phyloP scores from a whole-genome alignment of 2,329 filamentous ascomycete genomes.

The Fusarium sp. region DNA sequence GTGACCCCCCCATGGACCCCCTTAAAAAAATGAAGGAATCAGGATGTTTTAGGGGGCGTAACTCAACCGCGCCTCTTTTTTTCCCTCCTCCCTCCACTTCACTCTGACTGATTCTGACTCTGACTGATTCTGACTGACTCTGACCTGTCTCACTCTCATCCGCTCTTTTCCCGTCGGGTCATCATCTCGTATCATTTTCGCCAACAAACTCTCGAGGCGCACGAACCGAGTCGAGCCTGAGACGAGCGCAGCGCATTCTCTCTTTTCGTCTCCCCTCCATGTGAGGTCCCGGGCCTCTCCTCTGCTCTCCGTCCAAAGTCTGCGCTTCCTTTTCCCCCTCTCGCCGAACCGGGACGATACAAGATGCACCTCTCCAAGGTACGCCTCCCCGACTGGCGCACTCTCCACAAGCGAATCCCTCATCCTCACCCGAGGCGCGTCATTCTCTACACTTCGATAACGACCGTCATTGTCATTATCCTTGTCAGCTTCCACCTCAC shows the following conservation, averaged over 20 bases:
- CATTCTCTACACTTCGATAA: slow-evolving; percentile 20
- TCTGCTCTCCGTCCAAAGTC: neutral
- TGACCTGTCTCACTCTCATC: neutral
- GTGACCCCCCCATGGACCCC: neutral
- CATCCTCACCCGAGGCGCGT: slow-evolving; percentile 35
- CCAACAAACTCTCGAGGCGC: neutral
- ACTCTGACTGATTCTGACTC: too few relatives aligned
- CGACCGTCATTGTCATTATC: slow-evolving; percentile 24
- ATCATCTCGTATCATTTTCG: neutral
- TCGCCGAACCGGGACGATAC: neutral
- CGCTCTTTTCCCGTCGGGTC: neutral
- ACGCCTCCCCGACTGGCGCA: slow-evolving; percentile 19
- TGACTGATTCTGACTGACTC: too few relatives aligned
- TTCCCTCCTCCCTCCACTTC: neutral
- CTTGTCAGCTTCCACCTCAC: slow-evolving; percentile 18
- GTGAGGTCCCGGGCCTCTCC: slow-evolving; percentile 21
- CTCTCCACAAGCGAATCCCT: slow-evolving; percentile 14
- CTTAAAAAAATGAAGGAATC: neutral
- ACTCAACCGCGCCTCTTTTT: neutral
- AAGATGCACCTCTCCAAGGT: slow-evolving; percentile 24
- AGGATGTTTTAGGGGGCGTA: neutral
- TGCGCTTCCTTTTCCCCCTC: neutral
- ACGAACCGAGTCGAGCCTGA: neutral
- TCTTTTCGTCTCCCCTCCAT: slow-evolving; percentile 4
- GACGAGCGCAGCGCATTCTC: slow-evolving; percentile 8